Base-by-base conservation (phyloP, 2,329 filamentous ascomycete genomes). In the Colletotrichum nymphaeae region DNA sequence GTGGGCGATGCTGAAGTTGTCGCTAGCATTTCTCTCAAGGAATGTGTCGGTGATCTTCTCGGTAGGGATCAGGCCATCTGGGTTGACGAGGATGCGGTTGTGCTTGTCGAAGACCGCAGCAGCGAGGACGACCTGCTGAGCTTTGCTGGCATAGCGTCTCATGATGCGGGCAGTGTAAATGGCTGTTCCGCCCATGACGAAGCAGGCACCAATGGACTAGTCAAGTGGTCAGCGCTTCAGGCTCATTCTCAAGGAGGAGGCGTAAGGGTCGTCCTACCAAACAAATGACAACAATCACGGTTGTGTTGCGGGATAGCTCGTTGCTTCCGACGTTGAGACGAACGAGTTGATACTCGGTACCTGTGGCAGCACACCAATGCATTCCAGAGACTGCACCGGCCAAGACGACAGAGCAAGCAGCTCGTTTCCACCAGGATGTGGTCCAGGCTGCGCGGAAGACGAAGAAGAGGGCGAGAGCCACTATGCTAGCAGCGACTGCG, bases 41-140 rank as follows among this genome's bases (percentile, higher is more conserved):
- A 94, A 95, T 16, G 92, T 92, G 80, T 93, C 92, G 1, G 94
- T 97, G 74, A 98, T 94, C 76, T 95, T 94, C 72, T 92, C 89
- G 56, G 88, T 92, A 4, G 93, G 93, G 12, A 95, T 81, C 22
- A 92, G 84, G 9, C 93, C 93, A 74, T 93, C 90, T 0, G 91
- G 89, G 6, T 89, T 92, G 26, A 95, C 92, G 74, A 95, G 85
- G 53, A 95, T 86, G 32, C 89, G 88, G 3, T 92, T 93, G 30
- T 89, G 84, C 5, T 85, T 84, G 78, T 95, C 92, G 75, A 95
- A 95, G 2, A 93, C 87, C 4, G 91, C 92, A 16, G 90, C 87
- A 73, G 83, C 92, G 74, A 84, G 85, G 74, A 82, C 88, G 37
- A 93, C 86, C 75, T 92, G 89, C 77, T 92, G 90, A 9, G 91